phyloP scores from a whole-genome alignment of 2,329 filamentous ascomycete genomes.

The Penicillium digitatum region DNA sequence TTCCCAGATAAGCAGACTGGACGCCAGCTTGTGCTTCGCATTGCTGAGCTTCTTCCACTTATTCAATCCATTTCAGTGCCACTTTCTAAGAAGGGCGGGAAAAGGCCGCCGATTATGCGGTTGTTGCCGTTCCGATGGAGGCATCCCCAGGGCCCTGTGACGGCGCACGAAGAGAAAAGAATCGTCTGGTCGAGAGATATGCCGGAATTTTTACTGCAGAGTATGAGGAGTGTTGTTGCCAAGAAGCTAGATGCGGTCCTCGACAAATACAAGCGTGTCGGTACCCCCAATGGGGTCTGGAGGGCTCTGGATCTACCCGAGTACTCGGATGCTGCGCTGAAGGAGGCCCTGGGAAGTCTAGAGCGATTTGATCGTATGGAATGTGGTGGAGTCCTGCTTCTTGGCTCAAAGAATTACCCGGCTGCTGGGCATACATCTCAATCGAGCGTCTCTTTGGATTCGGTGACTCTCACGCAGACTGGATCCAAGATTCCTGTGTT shows the following conservation, averaged over 20 bases:
- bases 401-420: background rate
- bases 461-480: conserved; percentile 29
- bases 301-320: conserved; percentile 21
- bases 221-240: conserved; percentile 36
- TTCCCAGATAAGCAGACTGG: background rate
- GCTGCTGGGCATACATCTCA: background rate
- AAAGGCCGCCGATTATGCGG: conserved; percentile 14
- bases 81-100: conserved; percentile 9
- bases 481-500: conserved; percentile 37
- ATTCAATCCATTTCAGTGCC: conserved; percentile 20
- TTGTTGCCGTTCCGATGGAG: conserved; percentile 38
- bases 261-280: conserved; percentile 18
- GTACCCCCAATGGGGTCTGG: conserved; percentile 26
- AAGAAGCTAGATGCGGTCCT: conserved; percentile 37
- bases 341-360: conserved; percentile 19
- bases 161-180: conserved; percentile 24
- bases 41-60: conserved; percentile 28
- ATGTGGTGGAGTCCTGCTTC: conserved; percentile 30
- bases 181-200: conserved; percentile 50
- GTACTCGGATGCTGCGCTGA: conserved; percentile 20
- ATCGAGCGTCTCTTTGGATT: conserved; percentile 18
- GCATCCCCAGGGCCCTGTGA: conserved; percentile 29
- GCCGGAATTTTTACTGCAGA: conserved; percentile 39
- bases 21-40: conserved; percentile 24
- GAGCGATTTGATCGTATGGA: conserved; percentile 28